phyloP scores from a whole-genome alignment of 192 early-diverging fungal species.

The Geosiphon pyriformis region DNA sequence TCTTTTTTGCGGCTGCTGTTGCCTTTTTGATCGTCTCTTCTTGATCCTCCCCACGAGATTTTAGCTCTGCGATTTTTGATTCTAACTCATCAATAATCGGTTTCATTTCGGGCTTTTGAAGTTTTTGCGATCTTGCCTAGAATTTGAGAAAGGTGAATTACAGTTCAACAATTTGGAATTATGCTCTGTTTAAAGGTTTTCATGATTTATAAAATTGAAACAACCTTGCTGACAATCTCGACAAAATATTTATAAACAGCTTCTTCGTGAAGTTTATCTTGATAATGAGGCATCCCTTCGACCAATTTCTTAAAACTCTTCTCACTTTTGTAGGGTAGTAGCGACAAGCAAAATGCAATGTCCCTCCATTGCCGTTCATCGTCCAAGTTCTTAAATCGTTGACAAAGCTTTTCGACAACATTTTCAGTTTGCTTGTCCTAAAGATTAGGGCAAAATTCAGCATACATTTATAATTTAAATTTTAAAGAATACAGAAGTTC shows the following conservation, averaged over 20 bases:
- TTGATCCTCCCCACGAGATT: neutral
- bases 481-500: too few species aligned
- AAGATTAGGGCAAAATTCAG: too few species aligned
- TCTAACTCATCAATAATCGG: constrained; percentile 82
- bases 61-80: constrained; percentile 61
- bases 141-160: neutral
- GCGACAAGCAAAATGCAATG: constrained; percentile 86
- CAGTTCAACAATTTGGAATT: too few species aligned
- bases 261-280: constrained; percentile 87
- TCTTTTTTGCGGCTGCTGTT: neutral
- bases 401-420: constrained; percentile 93
- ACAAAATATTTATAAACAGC: constrained; percentile 75
- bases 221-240: constrained; percentile 84
- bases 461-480: too few species aligned
- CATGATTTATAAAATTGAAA: too few species aligned
- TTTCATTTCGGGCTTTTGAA: constrained; percentile 75
- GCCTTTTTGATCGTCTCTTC: neutral
- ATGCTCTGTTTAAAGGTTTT: too few species aligned
- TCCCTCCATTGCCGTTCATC: constrained; percentile 84
- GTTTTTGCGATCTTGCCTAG: constrained; percentile 50
- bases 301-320: constrained; percentile 79
- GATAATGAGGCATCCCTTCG: constrained; percentile 79
- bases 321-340: constrained; percentile 84
- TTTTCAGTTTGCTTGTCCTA: constrained; percentile 93
- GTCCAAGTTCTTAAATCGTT: constrained; percentile 80